Percentiles rank a stretch among this genome's conserved stretches.
These are phyloP conservation scores for Melampsora larici-populina DNA, from an alignment of 1,284 basidiomycete species.

Conservation along the genomic window DNA sequence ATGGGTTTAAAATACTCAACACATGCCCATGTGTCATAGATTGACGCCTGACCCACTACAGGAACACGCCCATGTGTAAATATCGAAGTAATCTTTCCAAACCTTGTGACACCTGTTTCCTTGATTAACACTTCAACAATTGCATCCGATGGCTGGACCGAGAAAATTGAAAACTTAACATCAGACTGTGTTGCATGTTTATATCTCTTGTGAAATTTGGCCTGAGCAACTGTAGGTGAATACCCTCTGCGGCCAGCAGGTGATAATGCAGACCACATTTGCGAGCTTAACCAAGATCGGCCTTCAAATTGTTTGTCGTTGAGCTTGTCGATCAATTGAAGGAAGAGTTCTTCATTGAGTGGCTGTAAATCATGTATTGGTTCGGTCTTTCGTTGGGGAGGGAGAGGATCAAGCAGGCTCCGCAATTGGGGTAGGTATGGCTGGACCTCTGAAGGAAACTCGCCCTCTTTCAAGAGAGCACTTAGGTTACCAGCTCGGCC, in stretches of 20 bases:
- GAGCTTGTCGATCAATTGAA: background rate
- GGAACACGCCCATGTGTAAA: background rate
- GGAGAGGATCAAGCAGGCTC: background rate
- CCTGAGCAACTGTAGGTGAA: background rate
- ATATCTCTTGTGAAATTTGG: background rate
- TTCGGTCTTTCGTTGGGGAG: slow-evolving; percentile 59
- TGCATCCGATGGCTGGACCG: too few species aligned
- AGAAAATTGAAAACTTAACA: background rate
- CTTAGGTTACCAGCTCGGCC: slow-evolving; percentile 9
- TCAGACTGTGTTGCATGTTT: background rate
- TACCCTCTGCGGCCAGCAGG: background rate
- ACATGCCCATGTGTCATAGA: background rate
- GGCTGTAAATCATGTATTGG: slow-evolving; percentile 61
- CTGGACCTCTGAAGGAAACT: background rate
- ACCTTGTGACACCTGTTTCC: too few species aligned
- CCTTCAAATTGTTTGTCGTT: background rate
- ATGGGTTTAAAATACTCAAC: background rate
- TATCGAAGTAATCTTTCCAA: background rate
- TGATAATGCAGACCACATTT: background rate
- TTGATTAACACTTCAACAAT: too few species aligned
- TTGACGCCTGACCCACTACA: background rate
- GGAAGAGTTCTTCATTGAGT: slow-evolving; percentile 44
- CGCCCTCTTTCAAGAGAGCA: background rate
- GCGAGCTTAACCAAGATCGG: background rate
- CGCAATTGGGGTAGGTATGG: background rate